phyloP scores from a whole-genome alignment of 352 stramenopile species.

The Phytopythium boreale region DNA sequence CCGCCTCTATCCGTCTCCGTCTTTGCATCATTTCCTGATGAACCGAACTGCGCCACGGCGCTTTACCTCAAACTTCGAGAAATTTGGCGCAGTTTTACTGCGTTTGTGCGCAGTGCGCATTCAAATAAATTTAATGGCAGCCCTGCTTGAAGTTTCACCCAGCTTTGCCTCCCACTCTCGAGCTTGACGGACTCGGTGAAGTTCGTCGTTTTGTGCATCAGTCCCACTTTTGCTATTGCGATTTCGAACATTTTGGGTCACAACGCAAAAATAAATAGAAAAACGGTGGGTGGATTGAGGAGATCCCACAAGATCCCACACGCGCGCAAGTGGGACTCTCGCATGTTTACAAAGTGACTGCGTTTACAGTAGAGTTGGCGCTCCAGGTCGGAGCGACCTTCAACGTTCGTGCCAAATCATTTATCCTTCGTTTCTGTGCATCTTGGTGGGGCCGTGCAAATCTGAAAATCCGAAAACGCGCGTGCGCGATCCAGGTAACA shows the following conservation, averaged over 20 bases:
- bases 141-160: neutral
- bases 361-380: too few relatives aligned
- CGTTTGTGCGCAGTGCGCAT: too few relatives aligned
- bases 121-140: neutral
- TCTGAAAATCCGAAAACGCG: neutral
- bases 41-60: too few relatives aligned
- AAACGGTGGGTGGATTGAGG: neutral
- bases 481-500: neutral
- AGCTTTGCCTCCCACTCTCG: neutral
- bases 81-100: too few relatives aligned
- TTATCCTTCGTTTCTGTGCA: neutral
- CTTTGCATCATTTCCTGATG: too few relatives aligned
- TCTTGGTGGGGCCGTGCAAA: neutral
- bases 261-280: neutral
- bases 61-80: too few relatives aligned
- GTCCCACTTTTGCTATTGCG: neutral
- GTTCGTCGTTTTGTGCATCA: neutral
- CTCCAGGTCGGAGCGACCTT: neutral
- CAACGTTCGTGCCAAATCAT: conserved; percentile 7
- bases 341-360: neutral
- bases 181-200: neutral
- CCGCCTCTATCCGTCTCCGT: neutral
- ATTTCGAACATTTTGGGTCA: neutral
- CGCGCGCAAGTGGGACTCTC: neutral
- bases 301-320: neutral